Evolutionary conservation across 257 asterid genomes (phyloP).

Genomic region (Coffea canephora): DNA sequence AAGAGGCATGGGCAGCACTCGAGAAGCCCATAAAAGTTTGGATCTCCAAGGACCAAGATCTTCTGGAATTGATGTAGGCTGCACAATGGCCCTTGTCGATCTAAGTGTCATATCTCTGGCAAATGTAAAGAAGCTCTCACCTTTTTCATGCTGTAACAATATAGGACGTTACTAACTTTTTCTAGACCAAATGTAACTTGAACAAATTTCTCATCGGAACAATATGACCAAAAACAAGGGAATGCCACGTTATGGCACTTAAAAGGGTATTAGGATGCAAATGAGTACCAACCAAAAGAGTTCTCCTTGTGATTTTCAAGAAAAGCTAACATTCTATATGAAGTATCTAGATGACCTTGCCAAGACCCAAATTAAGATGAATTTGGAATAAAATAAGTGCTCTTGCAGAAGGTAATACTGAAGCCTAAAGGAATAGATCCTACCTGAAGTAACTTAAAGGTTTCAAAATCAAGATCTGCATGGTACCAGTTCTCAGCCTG

Average conservation of each 20-base stretch:
- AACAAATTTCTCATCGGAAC: background rate
- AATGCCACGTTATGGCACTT: too few relatives aligned
- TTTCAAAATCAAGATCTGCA: conserved; percentile 96
- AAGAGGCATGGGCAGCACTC: conserved; percentile 95
- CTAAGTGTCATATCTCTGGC: conserved; percentile 89
- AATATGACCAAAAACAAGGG: background rate
- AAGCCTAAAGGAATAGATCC: background rate
- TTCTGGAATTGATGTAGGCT: conserved; percentile 55
- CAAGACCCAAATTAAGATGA: background rate
- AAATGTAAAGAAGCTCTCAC: conserved; percentile 93
- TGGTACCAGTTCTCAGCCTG: conserved; percentile 88
- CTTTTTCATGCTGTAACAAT: conserved; percentile 69
- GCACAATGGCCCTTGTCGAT: conserved; percentile 82
- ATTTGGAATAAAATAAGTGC: background rate
- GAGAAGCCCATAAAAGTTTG: conserved; percentile 86
- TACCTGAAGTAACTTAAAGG: conserved; percentile 93
- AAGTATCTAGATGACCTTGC: background rate
- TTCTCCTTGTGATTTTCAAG: background rate
- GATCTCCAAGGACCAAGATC: conserved; percentile 94
- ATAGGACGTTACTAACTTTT: background rate
- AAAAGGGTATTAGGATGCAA: too few relatives aligned
- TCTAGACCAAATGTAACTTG: background rate
- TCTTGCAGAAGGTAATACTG: background rate
- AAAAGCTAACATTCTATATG: background rate
- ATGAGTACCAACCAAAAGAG: background rate